Evolutionary conservation across 495 filamentous ascomycete species (phyloP).

Genomic region (Neurospora sp.): DNA sequence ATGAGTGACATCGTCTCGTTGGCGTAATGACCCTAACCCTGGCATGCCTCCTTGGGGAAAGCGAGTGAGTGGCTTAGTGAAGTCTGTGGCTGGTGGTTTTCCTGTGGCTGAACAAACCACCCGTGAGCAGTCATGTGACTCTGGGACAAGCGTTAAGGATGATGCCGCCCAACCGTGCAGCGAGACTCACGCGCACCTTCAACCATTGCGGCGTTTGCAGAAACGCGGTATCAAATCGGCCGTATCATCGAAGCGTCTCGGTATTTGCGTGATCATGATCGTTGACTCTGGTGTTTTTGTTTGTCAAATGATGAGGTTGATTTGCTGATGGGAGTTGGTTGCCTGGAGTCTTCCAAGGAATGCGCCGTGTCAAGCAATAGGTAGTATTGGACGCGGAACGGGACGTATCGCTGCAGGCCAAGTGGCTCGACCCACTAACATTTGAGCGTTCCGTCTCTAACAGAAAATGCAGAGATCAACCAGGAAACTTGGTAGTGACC

Average conservation of each 20-base stretch:
- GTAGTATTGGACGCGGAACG: not conserved
- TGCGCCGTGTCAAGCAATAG: not conserved
- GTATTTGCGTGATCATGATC: not conserved
- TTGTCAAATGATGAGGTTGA: not conserved
- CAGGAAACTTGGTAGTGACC: not conserved
- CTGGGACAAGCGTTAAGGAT: not conserved
- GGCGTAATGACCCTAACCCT: not conserved
- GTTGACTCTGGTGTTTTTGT: not conserved
- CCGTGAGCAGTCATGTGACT: not conserved
- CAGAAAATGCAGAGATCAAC: not conserved
- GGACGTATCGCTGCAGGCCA: not conserved
- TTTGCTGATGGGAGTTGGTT: not conserved
- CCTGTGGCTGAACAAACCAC: not conserved
- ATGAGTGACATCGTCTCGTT: not conserved
- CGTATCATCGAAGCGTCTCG: not conserved
- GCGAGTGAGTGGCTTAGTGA: not conserved
- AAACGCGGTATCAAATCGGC: not conserved
- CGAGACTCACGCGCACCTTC: not conserved
- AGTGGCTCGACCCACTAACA: not conserved
- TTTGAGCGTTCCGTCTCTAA: not conserved
- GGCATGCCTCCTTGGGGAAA: not conserved
- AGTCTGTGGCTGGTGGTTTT: not conserved
- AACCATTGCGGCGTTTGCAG: not conserved
- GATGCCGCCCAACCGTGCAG: not conserved
- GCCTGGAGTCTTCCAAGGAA: not conserved